Conservation (phyloP, 257 asterid genomes). For the Fraxinus anomala region DNA sequence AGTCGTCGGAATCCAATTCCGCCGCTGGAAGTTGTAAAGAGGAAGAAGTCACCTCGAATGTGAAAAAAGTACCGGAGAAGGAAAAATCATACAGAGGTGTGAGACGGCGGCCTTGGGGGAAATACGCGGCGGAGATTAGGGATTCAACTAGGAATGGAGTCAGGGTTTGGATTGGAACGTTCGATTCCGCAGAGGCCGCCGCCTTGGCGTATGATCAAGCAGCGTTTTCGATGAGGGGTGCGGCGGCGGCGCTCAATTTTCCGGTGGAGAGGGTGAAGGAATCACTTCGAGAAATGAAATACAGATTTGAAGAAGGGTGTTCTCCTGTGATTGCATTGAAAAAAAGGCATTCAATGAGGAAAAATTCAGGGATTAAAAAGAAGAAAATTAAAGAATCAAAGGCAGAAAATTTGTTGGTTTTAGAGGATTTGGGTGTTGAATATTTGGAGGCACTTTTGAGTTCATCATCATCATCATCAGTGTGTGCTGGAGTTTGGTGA, state of each 20-base stretch:
- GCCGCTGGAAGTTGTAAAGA: conserved; percentile 34
- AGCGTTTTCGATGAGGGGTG: conserved; percentile 71
- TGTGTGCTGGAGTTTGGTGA: conserved; percentile 27
- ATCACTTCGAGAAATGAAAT: conserved; percentile 59
- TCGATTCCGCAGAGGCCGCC: conserved; percentile 82
- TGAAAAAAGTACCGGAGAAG: conserved; percentile 3
- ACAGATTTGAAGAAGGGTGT: conserved; percentile 52
- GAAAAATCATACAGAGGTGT: conserved; percentile 65
- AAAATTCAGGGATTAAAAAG: conserved; percentile 26
- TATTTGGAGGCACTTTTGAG: conserved; percentile 59
- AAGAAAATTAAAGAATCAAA: conserved; percentile 13
- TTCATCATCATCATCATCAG: conserved; percentile 28
- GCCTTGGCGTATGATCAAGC: conserved; percentile 92
- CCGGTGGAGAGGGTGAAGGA: conserved; percentile 66
- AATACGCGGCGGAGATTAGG: conserved; percentile 83
- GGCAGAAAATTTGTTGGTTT: conserved; percentile 49
- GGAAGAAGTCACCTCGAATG: conserved; percentile 53
- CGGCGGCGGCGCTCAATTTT: conserved; percentile 70
- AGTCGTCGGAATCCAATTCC: conserved; percentile 33
- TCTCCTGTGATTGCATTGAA: conserved; percentile 83
- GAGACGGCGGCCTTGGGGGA: conserved; percentile 86
- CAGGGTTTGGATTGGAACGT: conserved; percentile 87
- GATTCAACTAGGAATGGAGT: conserved; percentile 81
- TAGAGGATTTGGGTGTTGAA: conserved; percentile 83
- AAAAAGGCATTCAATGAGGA: conserved; percentile 59